Evolutionary conservation across 345 rosid genomes (phyloP).

Genomic region (Tarenaya hassleriana): DNA sequence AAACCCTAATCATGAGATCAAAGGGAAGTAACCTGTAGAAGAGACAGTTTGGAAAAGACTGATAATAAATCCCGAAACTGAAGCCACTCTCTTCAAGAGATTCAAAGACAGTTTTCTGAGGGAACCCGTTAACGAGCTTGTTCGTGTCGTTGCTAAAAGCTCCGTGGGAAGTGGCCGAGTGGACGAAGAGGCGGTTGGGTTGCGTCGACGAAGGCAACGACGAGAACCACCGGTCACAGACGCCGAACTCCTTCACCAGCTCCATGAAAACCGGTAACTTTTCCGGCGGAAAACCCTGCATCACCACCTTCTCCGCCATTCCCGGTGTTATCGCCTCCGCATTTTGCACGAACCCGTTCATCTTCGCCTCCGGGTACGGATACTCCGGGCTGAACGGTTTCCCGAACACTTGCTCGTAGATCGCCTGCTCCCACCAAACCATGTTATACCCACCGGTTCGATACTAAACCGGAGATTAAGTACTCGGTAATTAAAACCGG

Average conservation of each 20-base stretch:
- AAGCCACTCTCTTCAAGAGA: slow-evolving; percentile 54
- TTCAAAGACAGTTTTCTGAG: slow-evolving; percentile 67
- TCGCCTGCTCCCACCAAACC: slow-evolving; percentile 30
- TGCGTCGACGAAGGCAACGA: slow-evolving; percentile 62
- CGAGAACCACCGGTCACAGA: slow-evolving; percentile 76
- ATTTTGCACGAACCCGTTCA: slow-evolving; percentile 67
- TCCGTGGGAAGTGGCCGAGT: slow-evolving; percentile 71
- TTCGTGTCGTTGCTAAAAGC: slow-evolving; percentile 48
- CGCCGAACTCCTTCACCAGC: slow-evolving; percentile 56
- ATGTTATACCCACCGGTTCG: slow-evolving; percentile 9
- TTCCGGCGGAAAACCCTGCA: slow-evolving; percentile 72
- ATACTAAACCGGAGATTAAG: too few species aligned
- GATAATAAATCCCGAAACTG: slow-evolving; percentile 56
- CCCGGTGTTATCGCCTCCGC: slow-evolving; percentile 42
- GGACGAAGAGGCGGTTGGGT: slow-evolving; percentile 56
- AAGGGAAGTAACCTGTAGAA: slow-evolving; percentile 45
- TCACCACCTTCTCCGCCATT: slow-evolving; percentile 53
- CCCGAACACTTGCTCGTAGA: slow-evolving; percentile 67
- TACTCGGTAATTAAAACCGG: too few species aligned
- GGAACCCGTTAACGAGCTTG: slow-evolving; percentile 45
- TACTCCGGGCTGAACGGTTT: slow-evolving; percentile 31
- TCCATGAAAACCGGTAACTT: slow-evolving; percentile 51
- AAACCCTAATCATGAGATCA: slow-evolving; percentile 1
- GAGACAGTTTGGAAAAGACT: slow-evolving; percentile 45
- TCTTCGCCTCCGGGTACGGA: slow-evolving; percentile 27